phyloP scores from a whole-genome alignment of 2,329 filamentous ascomycete genomes.

The Stemphylium vesicarium region DNA sequence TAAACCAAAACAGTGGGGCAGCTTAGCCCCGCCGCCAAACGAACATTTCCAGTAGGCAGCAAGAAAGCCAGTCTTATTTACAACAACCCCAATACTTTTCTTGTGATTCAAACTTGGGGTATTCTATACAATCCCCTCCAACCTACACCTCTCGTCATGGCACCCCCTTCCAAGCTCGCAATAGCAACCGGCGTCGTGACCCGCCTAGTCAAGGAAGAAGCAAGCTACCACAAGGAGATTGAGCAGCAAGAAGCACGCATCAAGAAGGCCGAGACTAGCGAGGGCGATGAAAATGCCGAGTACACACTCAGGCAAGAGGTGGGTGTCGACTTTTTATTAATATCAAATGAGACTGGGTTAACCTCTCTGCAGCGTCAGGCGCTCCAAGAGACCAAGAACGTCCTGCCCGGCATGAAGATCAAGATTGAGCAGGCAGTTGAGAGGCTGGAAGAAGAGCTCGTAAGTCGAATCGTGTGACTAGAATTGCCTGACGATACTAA shows the following conservation, averaged over 20 bases:
- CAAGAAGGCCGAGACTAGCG: slow-evolving; percentile 66
- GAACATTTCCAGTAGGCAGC: slow-evolving; percentile 24
- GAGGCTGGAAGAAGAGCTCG: slow-evolving; percentile 78
- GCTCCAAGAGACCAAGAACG: slow-evolving; percentile 83
- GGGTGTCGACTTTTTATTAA: slow-evolving; percentile 10
- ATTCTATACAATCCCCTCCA: slow-evolving; percentile 1
- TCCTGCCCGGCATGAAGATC: slow-evolving; percentile 74
- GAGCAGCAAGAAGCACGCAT: slow-evolving; percentile 75
- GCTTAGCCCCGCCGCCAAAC: slow-evolving; percentile 23
- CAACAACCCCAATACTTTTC: background rate
- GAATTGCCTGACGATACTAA: background rate
- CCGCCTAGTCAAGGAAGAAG: slow-evolving; percentile 89
- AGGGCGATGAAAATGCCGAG: slow-evolving; percentile 75
- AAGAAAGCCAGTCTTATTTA: slow-evolving; percentile 1
- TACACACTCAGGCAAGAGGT: slow-evolving; percentile 89
- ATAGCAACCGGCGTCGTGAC: slow-evolving; percentile 81
- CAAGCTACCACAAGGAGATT: slow-evolving; percentile 87
- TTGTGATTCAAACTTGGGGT: background rate
- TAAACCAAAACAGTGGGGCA: slow-evolving; percentile 11
- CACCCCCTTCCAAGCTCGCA: slow-evolving; percentile 74
- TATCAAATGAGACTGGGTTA: slow-evolving; percentile 6
- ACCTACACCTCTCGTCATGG: slow-evolving; percentile 61
- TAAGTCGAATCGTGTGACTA: slow-evolving; percentile 53
- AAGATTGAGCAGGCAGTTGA: slow-evolving; percentile 75
- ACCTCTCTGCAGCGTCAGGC: slow-evolving; percentile 68